Evolutionary conservation across 257 asterid genomes (phyloP), one percentile per base, ranked within the genome.

Genomic region (Przewalskia tangutica): DNA sequence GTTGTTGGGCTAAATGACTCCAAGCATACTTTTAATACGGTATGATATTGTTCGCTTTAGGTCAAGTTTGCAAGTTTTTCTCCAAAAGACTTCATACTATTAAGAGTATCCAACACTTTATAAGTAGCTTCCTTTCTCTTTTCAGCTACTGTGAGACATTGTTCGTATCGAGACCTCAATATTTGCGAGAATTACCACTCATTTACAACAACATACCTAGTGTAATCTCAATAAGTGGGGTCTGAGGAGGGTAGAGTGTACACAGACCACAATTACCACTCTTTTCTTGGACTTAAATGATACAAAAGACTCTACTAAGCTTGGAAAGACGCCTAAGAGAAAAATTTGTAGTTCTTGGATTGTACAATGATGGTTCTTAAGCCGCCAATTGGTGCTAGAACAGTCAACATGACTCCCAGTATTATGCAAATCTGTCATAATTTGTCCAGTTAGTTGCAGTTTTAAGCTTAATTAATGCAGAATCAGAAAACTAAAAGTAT

Each of bases 351-450:
- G 77, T 40, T 40, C 81, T 89, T 89, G 56, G 91, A 86, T 76
- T 85, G 50, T 44, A 81, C 51, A 53, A 86, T 88, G 86, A 85
- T 86, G 34, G 79, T 82, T 79, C 93, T 83, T 80, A 88, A 87
- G 77, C 91, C 91, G 48, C 92, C 89, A 32, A 88, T 89, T 1
- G 90, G 90, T 50, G 91, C 87, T 38, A 86, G n/a, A 78, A 86
- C 50, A 85, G 88, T 89, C 85, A 89, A 32, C 64, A 89, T 38
- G 51, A 86, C 87, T 17, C 89, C 92, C 56, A 88, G 84, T 36
- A 86, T 79, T 51, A 89, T 89, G 88, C 90, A 90, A 77, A 88
- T 80, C 89, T 89, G 91, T 75, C 36, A 82, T 60, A 59, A 40
- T n/a, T 5, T 7, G 73, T 59, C 6, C 51, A 75, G 48, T 76